phyloP scores from a whole-genome alignment of 2,329 filamentous ascomycete genomes.

The Whalleya microplaca region DNA sequence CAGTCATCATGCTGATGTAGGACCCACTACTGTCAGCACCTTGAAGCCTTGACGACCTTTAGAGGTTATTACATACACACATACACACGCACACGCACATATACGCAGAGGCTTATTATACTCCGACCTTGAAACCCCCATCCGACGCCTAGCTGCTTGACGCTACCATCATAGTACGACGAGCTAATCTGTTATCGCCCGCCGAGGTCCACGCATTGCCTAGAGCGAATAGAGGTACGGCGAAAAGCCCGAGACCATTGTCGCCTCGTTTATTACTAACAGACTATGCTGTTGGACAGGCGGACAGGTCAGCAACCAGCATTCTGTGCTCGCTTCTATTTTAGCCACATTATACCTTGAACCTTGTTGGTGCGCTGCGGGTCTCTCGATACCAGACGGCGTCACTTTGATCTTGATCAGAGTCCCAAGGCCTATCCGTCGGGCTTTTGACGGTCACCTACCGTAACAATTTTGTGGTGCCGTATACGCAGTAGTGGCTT shows the following conservation, averaged over 20 bases:
- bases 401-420: too few relatives aligned
- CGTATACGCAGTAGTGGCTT: neutral
- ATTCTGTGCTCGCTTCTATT: neutral
- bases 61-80: neutral
- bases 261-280: neutral
- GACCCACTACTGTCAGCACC: slow-evolving; percentile 20
- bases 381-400: neutral
- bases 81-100: neutral
- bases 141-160: too few relatives aligned
- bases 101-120: neutral
- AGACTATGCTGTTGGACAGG: too few relatives aligned
- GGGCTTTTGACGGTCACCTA: neutral
- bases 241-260: neutral
- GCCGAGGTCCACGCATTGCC: neutral
- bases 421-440: neutral
- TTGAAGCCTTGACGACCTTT: slow-evolving; percentile 11
- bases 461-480: neutral
- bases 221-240: neutral
- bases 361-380: neutral
- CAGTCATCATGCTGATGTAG: slow-evolving; percentile 18
- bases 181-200: neutral
- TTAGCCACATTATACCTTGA: neutral
- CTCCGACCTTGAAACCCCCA: neutral
- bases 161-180: too few relatives aligned
- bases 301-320: too few relatives aligned